Evolutionary conservation across 768 basidiomycete species (phyloP).

Genomic region (Fistulinella prunicolor): DNA sequence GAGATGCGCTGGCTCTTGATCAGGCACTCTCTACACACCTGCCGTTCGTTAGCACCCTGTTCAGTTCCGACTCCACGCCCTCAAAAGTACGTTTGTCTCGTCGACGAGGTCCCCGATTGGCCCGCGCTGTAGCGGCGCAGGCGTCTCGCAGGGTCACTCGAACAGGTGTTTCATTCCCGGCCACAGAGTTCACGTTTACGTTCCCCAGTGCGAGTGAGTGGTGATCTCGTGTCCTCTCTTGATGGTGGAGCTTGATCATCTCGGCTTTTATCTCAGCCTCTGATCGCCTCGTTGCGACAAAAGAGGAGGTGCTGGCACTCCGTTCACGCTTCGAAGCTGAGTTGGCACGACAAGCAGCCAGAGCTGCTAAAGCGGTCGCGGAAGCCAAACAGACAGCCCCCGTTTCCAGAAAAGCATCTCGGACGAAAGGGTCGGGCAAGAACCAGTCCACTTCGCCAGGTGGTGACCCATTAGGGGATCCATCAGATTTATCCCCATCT

Average conservation of each 20-base stretch:
- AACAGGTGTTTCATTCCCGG: slow-evolving; percentile 45
- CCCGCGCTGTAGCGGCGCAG: slow-evolving; percentile 39
- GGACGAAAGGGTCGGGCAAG: slow-evolving; percentile 38
- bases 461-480: slow-evolving; percentile 38
- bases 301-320: slow-evolving; percentile 63
- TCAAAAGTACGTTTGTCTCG: slow-evolving; percentile 53
- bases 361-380: slow-evolving; percentile 44
- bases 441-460: slow-evolving; percentile 32
- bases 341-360: slow-evolving; percentile 65
- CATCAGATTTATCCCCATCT: slow-evolving; percentile 36
- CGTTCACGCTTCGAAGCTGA: slow-evolving; percentile 72
- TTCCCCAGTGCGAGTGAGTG: slow-evolving; percentile 73
- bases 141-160: slow-evolving; percentile 5
- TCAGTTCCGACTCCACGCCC: slow-evolving; percentile 27
- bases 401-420: slow-evolving; percentile 34
- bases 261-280: slow-evolving; percentile 50
- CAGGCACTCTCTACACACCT: slow-evolving; percentile 61
- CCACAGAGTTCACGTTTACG: slow-evolving; percentile 55
- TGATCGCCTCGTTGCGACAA: slow-evolving; percentile 65
- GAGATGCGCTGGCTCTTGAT: slow-evolving; percentile 72
- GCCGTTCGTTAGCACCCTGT: slow-evolving; percentile 34
- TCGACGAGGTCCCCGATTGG: slow-evolving; percentile 49
- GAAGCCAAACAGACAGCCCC: slow-evolving; percentile 52
- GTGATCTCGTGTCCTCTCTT: slow-evolving; percentile 22
- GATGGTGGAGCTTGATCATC: slow-evolving; percentile 26